These are phyloP conservation scores for Aspergillus ochraceus DNA, from an alignment of 2,329 filamentous ascomycete species.

Conservation along the genomic window DNA sequence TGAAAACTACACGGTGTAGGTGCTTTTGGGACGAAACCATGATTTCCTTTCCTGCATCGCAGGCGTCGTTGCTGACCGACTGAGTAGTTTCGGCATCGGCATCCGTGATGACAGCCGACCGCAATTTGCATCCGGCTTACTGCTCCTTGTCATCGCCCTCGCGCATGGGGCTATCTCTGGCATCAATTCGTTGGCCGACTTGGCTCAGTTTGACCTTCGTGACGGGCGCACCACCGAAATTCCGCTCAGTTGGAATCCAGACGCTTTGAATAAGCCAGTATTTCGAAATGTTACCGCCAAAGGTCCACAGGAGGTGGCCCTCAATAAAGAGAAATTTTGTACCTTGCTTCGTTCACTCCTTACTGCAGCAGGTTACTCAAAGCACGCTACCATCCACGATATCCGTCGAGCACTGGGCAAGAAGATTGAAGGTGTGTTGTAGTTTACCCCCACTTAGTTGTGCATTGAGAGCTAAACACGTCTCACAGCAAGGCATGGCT, in stretches of 20 bases:
- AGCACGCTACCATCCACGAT: not conserved
- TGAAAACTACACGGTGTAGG: not conserved
- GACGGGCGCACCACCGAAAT: not conserved
- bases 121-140: not conserved
- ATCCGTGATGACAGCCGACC: not conserved
- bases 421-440: not conserved
- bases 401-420: not conserved
- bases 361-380: not conserved
- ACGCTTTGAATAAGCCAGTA: not conserved
- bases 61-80: not conserved
- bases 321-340: conserved; percentile 1
- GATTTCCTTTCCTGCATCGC: not conserved
- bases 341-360: not conserved
- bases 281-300: not conserved
- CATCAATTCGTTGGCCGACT: not conserved
- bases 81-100: conserved; percentile 1
- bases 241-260: not conserved
- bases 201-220: conserved; percentile 1
- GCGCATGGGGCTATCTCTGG: not conserved
- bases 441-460: no score
- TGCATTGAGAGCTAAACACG: no score
- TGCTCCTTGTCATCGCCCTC: not conserved
- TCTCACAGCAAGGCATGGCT: conserved; percentile 18
- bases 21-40: not conserved
- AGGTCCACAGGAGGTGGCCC: not conserved